Evolutionary conservation across 2,329 filamentous ascomycete species (phyloP), one percentile per base, ranked within the genome.

Genomic region (Colletotrichum australisinense): DNA sequence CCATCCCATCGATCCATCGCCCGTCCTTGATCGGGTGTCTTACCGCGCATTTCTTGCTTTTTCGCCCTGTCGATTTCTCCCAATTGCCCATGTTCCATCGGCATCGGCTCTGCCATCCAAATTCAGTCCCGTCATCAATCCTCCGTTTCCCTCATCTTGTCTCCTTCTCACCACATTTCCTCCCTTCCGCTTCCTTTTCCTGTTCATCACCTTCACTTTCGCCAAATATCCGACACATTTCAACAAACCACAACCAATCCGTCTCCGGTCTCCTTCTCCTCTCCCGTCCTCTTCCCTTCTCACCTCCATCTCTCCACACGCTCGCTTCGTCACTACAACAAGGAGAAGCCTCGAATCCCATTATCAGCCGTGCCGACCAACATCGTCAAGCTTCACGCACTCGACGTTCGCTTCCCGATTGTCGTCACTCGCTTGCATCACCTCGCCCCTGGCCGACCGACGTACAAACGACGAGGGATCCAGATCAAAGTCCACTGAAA

Each of bases 21-120:
- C 67, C 26, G 38, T 60, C 55, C 60, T 56, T 55, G 55, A 42
- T 46, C 58, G 60, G 42, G 52, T 56, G 66, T 56, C 63, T 35
- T 69, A 32, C 70, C 66, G 42, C 59, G 59, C 57, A 19, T 57
- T 73, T 70, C 60, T 73, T 70, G 70, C 70, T 73, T 73, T 65
- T 69, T 64, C 35, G 66, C 35, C 67, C 55, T 60, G 60, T 65
- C 70, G 67, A 70, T 65, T 73, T 26, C 26, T 63, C 24, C 42
- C 55, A 57, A 30, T 55, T 26, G 58, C n/a, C 60, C 28, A 30
- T 63, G 30, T n/a, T 32, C 57, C 57, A 42, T 42, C 57, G 22
- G 32, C 57, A 42, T 42, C 57, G 22, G 32, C 32, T 16, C 22
- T 42, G 30, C 57, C 42, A 63, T 52, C 60, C 28, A 55, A 59